phyloP scores from a whole-genome alignment of 768 basidiomycete species.

The Hygrophoropsis aurantiaca region DNA sequence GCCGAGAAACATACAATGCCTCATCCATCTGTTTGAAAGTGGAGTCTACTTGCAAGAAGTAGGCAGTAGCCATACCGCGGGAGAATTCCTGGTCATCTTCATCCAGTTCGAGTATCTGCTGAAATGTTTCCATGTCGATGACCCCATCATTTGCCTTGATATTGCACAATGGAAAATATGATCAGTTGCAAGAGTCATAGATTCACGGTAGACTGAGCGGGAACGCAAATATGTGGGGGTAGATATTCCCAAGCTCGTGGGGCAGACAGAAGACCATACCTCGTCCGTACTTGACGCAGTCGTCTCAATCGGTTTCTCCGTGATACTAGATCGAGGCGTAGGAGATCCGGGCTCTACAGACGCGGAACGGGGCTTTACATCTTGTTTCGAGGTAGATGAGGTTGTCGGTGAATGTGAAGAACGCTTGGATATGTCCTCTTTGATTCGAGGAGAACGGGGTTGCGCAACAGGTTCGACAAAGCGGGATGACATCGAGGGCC shows the following conservation, averaged over 20 bases:
- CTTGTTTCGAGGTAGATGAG: conserved; percentile 29
- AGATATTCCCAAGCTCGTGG: background rate
- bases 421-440: conserved; percentile 26
- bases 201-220: too few relatives aligned
- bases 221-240: background rate
- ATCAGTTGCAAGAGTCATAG: background rate
- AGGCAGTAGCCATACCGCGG: conserved; percentile 72
- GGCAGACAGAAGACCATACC: conserved; percentile 16
- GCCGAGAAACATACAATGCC: conserved; percentile 61
- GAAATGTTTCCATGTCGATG: conserved; percentile 80
- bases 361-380: conserved; percentile 28
- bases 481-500: conserved; percentile 23
- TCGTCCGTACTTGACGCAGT: conserved; percentile 23
- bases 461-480: conserved; percentile 26
- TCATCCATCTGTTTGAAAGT: conserved; percentile 81
- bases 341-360: conserved; percentile 23
- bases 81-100: conserved; percentile 82
- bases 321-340: conserved; percentile 7
- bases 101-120: conserved; percentile 89
- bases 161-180: background rate
- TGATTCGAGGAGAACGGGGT: conserved; percentile 27
- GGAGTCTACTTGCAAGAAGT: conserved; percentile 73
- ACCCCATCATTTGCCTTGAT: conserved; percentile 27
- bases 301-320: conserved; percentile 5
- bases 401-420: conserved; percentile 32